Evolutionary conservation across 176 grass and related monocot genomes (phyloP), one percentile per base, ranked within the genome.

Genomic region (Thalia dealbata): DNA sequence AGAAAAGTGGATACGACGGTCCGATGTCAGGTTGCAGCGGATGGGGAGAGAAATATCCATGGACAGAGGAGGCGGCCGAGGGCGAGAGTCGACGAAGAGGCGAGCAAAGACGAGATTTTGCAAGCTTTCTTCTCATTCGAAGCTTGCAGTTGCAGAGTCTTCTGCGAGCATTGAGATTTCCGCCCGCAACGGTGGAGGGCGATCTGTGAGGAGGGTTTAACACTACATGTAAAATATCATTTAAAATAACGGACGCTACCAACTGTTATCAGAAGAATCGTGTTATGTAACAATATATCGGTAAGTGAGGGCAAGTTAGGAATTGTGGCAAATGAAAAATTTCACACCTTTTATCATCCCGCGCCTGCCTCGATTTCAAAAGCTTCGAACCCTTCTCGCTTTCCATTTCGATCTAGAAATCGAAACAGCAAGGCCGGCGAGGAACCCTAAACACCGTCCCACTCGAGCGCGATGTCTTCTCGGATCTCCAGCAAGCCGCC

Each of bases 21-120:
- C 61, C 61, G 61, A 78, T 58, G 50, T 70, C 48, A 70, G 72
- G 61, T 55, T 69, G 76, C 69, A 81, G 63, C 73, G 3, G 73
- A 16, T 72, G 15, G 60, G 23, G 50, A 81, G 48, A 75, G 73
- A 61, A 42, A 86, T 50, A 56, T 78, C 79, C 84, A 86, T 86
- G 30, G 15, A 27, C 4, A 44, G 65, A 67, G 13, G 29, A 43
- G 18, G 10, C 64, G 24, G 1, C 61, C 25, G 16, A 64, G 61
- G 61, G 29, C 4, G 61, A 29, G 42, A 44, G 3, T 4, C 42
- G 6, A 44, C 42, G 42, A 13, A 48, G 45, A 48, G 32, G 19
- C 10, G 30, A 10, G 3, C 11, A 24, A n/a, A 43, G 3, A 19
- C 22, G 52, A 27, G n/a, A 45, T 16, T 11, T 1, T 23, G 46